A percentile compares a stretch with the other conserved stretches of the same genome.
Evolutionary conservation across 352 stramenopile genomes (phyloP).

Genomic region (Blastocystis sp.): DNA sequence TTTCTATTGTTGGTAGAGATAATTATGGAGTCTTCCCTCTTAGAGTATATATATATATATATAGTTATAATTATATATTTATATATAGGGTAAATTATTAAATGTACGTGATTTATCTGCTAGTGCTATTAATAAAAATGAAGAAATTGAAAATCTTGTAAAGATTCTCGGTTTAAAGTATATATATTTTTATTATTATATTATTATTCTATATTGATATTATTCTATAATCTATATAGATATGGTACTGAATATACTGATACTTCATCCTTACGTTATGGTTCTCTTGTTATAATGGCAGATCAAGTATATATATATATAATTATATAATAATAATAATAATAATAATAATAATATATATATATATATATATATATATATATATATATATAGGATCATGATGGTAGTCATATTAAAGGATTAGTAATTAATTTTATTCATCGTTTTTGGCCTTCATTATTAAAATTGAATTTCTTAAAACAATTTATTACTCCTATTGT

Average conservation of each 20-base stretch:
- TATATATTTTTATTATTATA: constrained; percentile 45
- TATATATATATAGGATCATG: constrained; percentile 56
- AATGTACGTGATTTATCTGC: constrained; percentile 97
- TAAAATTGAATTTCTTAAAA: constrained; percentile 67
- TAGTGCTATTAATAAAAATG: constrained; percentile 79
- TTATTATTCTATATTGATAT: no score
- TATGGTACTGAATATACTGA: constrained; percentile 39
- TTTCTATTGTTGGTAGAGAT: constrained; percentile 78
- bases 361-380: not conserved
- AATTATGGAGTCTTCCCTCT: constrained; percentile 90
- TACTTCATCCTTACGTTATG: constrained; percentile 60
- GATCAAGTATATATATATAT: constrained; percentile 60
- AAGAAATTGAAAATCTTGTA: constrained; percentile 81
- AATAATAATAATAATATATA: no score
- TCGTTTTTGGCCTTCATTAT: constrained; percentile 85
- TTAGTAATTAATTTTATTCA: constrained; percentile 94
- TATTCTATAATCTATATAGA: no score
- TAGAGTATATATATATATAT: constrained; percentile 38
- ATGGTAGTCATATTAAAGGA: constrained; percentile 95
- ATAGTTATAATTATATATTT: no score
- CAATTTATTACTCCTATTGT: constrained; percentile 91
- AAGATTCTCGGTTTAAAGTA: constrained; percentile 88
- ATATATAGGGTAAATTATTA: constrained; percentile 69
- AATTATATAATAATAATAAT: not conserved
- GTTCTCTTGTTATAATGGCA: constrained; percentile 93